A percentile compares a stretch with the other conserved stretches of the same genome.
These are phyloP conservation scores for Trichoderma atroviride DNA, from an alignment of 2,329 filamentous ascomycete genomes.

Conservation along the genomic window DNA sequence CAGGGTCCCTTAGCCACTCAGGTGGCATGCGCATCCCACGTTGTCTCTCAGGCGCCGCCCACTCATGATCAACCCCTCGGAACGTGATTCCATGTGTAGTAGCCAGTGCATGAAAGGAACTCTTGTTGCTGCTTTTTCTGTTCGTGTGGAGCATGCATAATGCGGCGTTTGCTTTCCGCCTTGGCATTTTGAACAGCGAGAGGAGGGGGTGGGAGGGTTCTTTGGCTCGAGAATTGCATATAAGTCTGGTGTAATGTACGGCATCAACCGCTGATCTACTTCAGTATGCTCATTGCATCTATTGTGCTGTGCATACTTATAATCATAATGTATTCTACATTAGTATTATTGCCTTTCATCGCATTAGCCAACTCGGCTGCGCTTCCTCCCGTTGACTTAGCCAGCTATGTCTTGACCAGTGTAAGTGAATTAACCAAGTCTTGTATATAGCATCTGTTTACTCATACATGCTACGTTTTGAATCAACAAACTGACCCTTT, in stretches of 20 bases:
- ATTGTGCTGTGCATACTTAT: slow-evolving; percentile 4
- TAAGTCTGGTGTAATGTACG: slow-evolving; percentile 4
- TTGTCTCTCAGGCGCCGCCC: slow-evolving; percentile 23
- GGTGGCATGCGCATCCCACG: slow-evolving; percentile 24
- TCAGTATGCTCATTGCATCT: background rate
- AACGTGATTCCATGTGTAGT: slow-evolving; percentile 19
- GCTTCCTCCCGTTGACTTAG: slow-evolving; percentile 32
- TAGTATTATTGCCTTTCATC: slow-evolving; percentile 10
- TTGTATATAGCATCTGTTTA: background rate
- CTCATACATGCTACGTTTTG: background rate
- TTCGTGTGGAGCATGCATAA: slow-evolving; percentile 13
- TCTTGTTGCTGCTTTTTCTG: background rate
- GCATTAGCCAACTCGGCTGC: slow-evolving; percentile 1
- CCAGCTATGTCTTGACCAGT: slow-evolving; percentile 42
- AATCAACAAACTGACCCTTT: background rate
- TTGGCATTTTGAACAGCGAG: background rate
- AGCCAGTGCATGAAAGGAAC: background rate
- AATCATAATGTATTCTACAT: slow-evolving; percentile 23
- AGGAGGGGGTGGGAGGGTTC: background rate
- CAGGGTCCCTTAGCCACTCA: slow-evolving; percentile 22
- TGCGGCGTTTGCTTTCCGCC: background rate
- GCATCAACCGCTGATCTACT: background rate
- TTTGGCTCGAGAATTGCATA: background rate
- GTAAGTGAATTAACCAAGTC: slow-evolving; percentile 32
- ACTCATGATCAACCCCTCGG: slow-evolving; percentile 16